Conservation (phyloP, 164 flowering plant species). For the Vitis labrusca region DNA sequence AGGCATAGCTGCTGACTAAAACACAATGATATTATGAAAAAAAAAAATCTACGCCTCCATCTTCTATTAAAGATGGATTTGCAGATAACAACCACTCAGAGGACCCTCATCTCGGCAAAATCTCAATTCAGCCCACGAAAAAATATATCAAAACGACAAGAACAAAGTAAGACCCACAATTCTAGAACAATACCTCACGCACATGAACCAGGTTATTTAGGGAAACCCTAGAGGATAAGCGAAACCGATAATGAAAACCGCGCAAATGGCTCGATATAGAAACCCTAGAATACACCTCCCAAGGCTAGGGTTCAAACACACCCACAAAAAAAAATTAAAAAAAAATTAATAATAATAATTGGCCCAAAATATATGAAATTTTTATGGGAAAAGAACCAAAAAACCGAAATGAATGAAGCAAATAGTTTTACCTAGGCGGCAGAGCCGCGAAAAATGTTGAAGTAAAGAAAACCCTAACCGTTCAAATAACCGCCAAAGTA, state of each 20-base stretch:
- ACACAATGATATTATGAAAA: neutral
- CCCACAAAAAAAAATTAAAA: neutral
- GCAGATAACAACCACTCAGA: slow-evolving; percentile 24
- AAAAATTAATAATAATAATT: neutral
- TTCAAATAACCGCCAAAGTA: slow-evolving; percentile 31
- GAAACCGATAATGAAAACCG: neutral
- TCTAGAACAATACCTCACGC: slow-evolving; percentile 10
- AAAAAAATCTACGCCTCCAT: slow-evolving; percentile 34
- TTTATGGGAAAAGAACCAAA: too few relatives aligned
- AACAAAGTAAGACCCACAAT: slow-evolving; percentile 8
- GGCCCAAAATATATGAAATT: neutral
- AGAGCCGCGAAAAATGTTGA: neutral
- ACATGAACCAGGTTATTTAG: slow-evolving; percentile 23
- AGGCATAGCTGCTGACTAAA: neutral
- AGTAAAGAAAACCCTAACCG: slow-evolving; percentile 43
- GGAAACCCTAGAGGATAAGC: slow-evolving; percentile 12
- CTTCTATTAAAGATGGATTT: slow-evolving; percentile 33
- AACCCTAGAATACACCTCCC: slow-evolving; percentile 20
- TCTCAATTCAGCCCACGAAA: neutral
- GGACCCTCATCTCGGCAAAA: slow-evolving; percentile 38
- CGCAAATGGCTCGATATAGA: neutral
- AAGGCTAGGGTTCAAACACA: slow-evolving; percentile 31
- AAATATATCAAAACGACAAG: neutral
- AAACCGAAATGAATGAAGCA: too few relatives aligned
- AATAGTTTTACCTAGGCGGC: too few relatives aligned